Percentiles rank a stretch among this genome's conserved stretches.
Evolutionary conservation across 148 eudicot species (phyloP).

Genomic region (Diospyros kaki): DNA sequence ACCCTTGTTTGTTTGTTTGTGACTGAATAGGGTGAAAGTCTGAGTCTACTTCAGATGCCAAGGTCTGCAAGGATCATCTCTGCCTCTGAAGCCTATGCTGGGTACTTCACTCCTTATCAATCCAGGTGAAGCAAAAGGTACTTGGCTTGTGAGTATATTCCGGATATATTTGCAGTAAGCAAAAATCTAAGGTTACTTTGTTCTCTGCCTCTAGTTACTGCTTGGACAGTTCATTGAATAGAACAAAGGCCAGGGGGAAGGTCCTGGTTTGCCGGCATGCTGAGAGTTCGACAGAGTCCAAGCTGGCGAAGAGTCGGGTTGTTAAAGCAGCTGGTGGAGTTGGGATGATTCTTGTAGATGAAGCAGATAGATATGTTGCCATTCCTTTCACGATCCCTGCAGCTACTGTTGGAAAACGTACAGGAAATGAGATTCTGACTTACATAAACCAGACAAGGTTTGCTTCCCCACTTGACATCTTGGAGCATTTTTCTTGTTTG

Average conservation of each 20-base stretch:
- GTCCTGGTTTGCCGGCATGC: constrained; percentile 46
- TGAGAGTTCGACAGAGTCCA: constrained; percentile 46
- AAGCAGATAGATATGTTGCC: constrained; percentile 39
- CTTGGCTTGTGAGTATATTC: constrained; percentile 17
- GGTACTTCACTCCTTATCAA: constrained; percentile 58
- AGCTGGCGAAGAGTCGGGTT: constrained; percentile 37
- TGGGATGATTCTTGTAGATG: constrained; percentile 53
- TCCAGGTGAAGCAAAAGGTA: constrained; percentile 62
- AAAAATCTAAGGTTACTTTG: constrained; percentile 11
- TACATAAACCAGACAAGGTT: constrained; percentile 36
- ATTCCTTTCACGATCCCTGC: constrained; percentile 48
- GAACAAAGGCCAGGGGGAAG: constrained; percentile 40
- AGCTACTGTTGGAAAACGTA: constrained; percentile 33
- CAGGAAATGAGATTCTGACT: constrained; percentile 32
- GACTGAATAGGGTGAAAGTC: constrained; percentile 43
- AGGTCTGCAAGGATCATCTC: constrained; percentile 34
- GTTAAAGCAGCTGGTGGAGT: constrained; percentile 51
- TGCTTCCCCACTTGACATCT: neutral
- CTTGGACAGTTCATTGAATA: constrained; percentile 49
- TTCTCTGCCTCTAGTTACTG: constrained; percentile 36
- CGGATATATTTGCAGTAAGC: neutral
- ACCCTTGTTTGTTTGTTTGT: constrained; percentile 3
- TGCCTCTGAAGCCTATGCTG: constrained; percentile 44
- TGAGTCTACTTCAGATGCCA: constrained; percentile 28
- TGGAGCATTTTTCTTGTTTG: neutral